Conservation (phyloP, 2,329 filamentous ascomycete species). For the Apiospora sp. region DNA sequence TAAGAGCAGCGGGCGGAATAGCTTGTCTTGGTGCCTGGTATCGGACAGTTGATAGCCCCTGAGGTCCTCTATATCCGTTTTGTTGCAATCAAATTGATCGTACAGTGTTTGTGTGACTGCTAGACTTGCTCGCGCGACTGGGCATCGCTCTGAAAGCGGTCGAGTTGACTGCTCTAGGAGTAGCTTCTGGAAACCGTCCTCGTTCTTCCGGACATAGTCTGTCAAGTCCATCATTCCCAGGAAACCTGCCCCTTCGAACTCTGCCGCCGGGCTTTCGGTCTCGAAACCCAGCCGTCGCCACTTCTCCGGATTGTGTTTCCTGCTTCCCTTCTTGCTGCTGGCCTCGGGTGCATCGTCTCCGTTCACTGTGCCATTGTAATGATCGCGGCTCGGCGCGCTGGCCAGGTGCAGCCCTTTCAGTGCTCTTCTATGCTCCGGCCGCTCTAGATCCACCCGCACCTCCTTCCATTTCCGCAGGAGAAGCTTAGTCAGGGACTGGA, state of each 20-base stretch:
- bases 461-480: conserved; percentile 88
- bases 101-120: conserved; percentile 88
- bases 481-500: conserved; percentile 89
- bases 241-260: conserved; percentile 88
- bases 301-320: conserved; percentile 85
- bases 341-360: conserved; percentile 49
- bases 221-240: conserved; percentile 97
- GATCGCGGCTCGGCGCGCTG: conserved; percentile 67
- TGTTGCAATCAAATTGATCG: conserved; percentile 95
- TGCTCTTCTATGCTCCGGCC: conserved; percentile 85
- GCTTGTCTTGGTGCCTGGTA: conserved; percentile 80
- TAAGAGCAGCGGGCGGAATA: conserved; percentile 86
- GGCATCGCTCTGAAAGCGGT: conserved; percentile 77
- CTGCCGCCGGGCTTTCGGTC: conserved; percentile 83
- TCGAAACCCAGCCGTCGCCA: conserved; percentile 94
- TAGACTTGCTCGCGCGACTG: conserved; percentile 85
- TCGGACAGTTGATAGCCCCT: conserved; percentile 80
- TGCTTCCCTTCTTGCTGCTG: conserved; percentile 66
- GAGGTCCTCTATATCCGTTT: conserved; percentile 78
- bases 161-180: conserved; percentile 86
- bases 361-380: conserved; percentile 42
- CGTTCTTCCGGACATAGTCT: conserved; percentile 90
- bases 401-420: conserved; percentile 86
- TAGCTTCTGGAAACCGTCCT: conserved; percentile 91
- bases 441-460: conserved; percentile 83